These are phyloP conservation scores for Vaucheria bursata DNA, from an alignment of 352 stramenopile genomes.

Conservation along the genomic window DNA sequence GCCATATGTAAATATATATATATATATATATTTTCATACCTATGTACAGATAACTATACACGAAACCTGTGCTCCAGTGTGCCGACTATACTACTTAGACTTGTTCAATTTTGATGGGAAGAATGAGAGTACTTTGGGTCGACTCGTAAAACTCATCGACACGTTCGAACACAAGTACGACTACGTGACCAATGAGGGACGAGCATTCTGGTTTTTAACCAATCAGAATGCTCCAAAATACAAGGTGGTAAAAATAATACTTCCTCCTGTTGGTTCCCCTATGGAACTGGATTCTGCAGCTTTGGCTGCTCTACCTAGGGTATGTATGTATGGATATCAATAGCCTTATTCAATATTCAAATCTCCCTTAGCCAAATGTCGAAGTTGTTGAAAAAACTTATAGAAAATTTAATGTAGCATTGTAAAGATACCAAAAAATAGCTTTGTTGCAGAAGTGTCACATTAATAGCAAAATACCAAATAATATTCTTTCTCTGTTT, in stretches of 20 bases:
- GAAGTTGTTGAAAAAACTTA: too few relatives aligned
- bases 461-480: too few relatives aligned
- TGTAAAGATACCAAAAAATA: too few relatives aligned
- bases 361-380: too few relatives aligned
- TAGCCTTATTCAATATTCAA: too few relatives aligned
- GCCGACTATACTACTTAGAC: conserved; percentile 60
- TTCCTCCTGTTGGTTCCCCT: conserved; percentile 39
- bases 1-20: too few relatives aligned
- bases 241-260: conserved; percentile 52
- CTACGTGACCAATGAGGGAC: conserved; percentile 74
- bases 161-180: conserved; percentile 69
- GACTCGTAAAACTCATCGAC: conserved; percentile 67
- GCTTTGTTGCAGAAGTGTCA: too few relatives aligned
- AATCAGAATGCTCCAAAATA: conserved; percentile 68
- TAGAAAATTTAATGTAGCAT: too few relatives aligned
- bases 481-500: too few relatives aligned
- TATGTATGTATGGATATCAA: conserved; percentile 11
- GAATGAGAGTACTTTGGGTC: conserved; percentile 44
- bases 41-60: conserved; percentile 59
- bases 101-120: conserved; percentile 25
- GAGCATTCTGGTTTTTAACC: conserved; percentile 71
- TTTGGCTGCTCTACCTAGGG: conserved; percentile 48
- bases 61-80: conserved; percentile 75
- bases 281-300: conserved; percentile 45
- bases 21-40: too few relatives aligned